Evolutionary conservation across 78 protist species (phyloP), one percentile per base, ranked within the genome.

Genomic region (Dictyostelium brefeldianum): DNA sequence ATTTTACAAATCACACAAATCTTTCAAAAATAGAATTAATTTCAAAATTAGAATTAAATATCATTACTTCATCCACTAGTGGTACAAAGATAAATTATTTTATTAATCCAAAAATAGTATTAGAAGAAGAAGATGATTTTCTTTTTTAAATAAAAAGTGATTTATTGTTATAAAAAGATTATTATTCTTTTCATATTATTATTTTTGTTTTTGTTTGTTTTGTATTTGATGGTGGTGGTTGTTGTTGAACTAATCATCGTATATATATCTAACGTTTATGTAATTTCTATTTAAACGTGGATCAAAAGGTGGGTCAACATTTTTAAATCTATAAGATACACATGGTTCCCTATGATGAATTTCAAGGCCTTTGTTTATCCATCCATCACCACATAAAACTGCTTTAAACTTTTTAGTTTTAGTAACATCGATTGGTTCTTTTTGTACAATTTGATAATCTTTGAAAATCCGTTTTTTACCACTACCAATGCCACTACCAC

Each of bases 331-430:
- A 74, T 75, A 80, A 59, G 20, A 25, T n/a, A 36, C 15, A 62
- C 78, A 80, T 14, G 75, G 65, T 46, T 80, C 78, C 20, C 14
- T 29, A 18, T 29, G 47, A 41, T 53, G 22, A 12, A 27, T 17
- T 5, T 53, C 51, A 17, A 5, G 11, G 36, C 47, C 31, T 80
- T 25, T 56, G 17, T 56, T 12, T 10, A 50, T 20, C 93, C 93
- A 87, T 18, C 93, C 93, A 51, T 87, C 93, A 2, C 93, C 93
- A 87, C 74, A 77, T 0, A 87, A 80, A 6, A 74, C 22, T 4
- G 93, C 83, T 51, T 65, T 74, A 50, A 36, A 69, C 31, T 87
- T 87, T 48, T 87, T 87, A n/a, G 65, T 59, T 9, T 74, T 54
- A 4, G 78, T 15, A 1, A 54, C 80, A 27, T 87, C 84, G 12